Base-by-base conservation (phyloP, 352 stramenopile genomes). In the Phytophthora tentaculata region DNA sequence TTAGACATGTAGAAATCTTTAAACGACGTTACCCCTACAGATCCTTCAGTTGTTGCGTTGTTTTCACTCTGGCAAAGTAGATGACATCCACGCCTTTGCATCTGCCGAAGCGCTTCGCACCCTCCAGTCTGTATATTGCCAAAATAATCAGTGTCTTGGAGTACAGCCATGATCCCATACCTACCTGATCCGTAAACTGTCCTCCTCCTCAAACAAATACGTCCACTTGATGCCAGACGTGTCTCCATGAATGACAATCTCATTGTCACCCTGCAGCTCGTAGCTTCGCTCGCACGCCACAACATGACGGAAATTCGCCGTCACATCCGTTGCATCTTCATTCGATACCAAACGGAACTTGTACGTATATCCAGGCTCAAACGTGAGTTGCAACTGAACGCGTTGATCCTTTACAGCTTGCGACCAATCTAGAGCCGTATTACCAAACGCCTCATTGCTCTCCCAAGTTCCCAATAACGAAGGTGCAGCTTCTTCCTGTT, bases 81-180 rank as follows among this genome's bases (percentile, higher is more conserved):
- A 94, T 92, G 56, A 91, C 81, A 49, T 94, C 86, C 6, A 94
- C 86, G n/a, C 84, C 86, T 48, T 92, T 92, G 71, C 84, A 94
- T 41, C 86, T 68, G 1, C 77, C 84, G 54, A 90, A 91, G 9
- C 81, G 81, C 67, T 86, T 90, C 3, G 82, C 86, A 3, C 84
- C 86, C 67, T 91, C 82, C n/a, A 94, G 50, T 3, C 86, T 91
- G 45, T 5, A 59, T 9, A 55, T 22, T 13, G 23, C 17, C 39
- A 48, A 37, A 19, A 14, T 2, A 62, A 29, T 63, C 24, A 64
- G 8, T n/a, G 24, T 32, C 22, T 23, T 47, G 7, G 54, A 20
- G 32, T 39, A 52, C 19, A 26, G 20, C 4, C 9, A 14, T 37
- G 8, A 47, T 17, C 29, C 5, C 16, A 17, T 55, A 49, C 74